These are phyloP conservation scores for Bauhinia variegata DNA, from an alignment of 306 rosid species.

Conservation along the genomic window DNA sequence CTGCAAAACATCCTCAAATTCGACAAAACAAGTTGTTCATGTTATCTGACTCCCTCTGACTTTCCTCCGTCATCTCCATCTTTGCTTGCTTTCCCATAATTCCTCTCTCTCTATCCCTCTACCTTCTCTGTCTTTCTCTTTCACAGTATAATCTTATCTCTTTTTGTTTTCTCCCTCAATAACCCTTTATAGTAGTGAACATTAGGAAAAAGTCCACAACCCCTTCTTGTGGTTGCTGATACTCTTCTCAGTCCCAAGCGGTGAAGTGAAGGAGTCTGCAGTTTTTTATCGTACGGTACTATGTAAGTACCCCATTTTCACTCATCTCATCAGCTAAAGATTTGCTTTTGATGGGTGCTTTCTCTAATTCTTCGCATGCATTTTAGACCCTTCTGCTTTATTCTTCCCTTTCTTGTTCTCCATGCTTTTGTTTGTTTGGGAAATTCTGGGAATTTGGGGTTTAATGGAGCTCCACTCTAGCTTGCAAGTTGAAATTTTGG, in stretches of 20 bases:
- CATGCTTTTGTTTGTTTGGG: not conserved
- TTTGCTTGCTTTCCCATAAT: too few relatives aligned
- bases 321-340: constrained; percentile 30
- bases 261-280: constrained; percentile 41
- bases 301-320: constrained; percentile 47
- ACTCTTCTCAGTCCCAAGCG: constrained; percentile 30
- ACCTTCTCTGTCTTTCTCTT: constrained; percentile 30
- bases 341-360: constrained; percentile 18
- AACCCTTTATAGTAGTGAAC: constrained; percentile 40
- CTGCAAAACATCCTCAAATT: too few relatives aligned
- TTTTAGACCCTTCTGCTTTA: constrained; percentile 15
- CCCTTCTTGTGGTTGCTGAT: constrained; percentile 28
- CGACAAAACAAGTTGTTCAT: too few relatives aligned
- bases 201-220: constrained; percentile 35
- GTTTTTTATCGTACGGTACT: constrained; percentile 39
- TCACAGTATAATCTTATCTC: constrained; percentile 49
- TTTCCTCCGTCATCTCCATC: too few relatives aligned
- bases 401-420: constrained; percentile 17
- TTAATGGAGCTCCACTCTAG: constrained; percentile 18
- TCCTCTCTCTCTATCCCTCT: constrained; percentile 37
- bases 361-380: constrained; percentile 26
- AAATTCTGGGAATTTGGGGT: not conserved
- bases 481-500: constrained; percentile 7
- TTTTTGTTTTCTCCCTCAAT: constrained; percentile 39
- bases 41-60: too few relatives aligned